Conservation (phyloP, 352 stramenopile genomes). For the Salisapilia sapeloensis region DNA sequence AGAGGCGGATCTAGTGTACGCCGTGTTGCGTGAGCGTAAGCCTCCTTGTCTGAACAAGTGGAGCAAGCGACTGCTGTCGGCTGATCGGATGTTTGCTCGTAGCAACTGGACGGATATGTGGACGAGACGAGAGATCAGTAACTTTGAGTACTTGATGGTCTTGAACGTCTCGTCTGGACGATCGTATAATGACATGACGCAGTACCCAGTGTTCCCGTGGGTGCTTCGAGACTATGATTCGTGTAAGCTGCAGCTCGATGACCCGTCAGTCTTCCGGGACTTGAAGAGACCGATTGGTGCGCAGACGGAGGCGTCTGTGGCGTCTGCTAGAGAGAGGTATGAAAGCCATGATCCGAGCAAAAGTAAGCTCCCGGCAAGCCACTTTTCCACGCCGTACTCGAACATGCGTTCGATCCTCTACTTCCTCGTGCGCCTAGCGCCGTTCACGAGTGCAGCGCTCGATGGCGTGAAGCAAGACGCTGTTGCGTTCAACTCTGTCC, state of each 20-base stretch:
- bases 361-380: conserved; percentile 44
- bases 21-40: conserved; percentile 59
- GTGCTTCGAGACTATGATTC: conserved; percentile 93
- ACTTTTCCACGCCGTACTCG: conserved; percentile 57
- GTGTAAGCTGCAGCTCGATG: conserved; percentile 84
- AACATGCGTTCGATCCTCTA: conserved; percentile 58
- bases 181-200: conserved; percentile 94
- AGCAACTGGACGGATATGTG: conserved; percentile 81
- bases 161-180: conserved; percentile 91
- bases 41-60: conserved; percentile 62
- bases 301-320: conserved; percentile 24
- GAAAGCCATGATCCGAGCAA: conserved; percentile 18
- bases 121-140: conserved; percentile 72
- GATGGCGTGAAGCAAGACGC: conserved; percentile 6
- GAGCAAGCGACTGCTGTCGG: conserved; percentile 50
- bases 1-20: conserved; percentile 66
- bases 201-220: conserved; percentile 99
- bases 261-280: conserved; percentile 90
- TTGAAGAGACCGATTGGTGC: conserved; percentile 94
- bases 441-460: conserved; percentile 35
- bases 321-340: conserved; percentile 27
- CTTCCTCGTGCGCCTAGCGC: conserved; percentile 50
- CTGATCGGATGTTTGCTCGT: conserved; percentile 56
- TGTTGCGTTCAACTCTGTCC: conserved; percentile 36
- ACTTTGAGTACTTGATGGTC: conserved; percentile 95